Evolutionary conservation across 805 yeast genomes (phyloP).

Genomic region (Candida piceae): DNA sequence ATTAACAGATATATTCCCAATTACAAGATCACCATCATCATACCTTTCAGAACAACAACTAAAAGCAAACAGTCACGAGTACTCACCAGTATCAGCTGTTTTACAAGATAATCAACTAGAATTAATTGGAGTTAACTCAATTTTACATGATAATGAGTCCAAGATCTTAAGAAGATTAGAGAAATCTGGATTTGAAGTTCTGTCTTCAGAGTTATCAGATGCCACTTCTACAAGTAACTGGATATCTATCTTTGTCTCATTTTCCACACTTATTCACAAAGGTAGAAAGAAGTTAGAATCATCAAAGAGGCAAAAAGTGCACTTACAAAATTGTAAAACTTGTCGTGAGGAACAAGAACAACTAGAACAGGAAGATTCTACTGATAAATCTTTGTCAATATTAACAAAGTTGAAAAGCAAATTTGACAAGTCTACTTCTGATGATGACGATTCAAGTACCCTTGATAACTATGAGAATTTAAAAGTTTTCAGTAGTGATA

Average conservation of each 20-base stretch:
- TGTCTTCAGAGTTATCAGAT: slow-evolving; percentile 13
- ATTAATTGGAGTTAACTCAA: slow-evolving; percentile 20
- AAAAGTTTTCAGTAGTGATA: slow-evolving; percentile 16
- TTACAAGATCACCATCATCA: slow-evolving; percentile 13
- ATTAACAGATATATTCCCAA: slow-evolving; percentile 22
- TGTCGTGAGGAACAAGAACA: slow-evolving; percentile 31
- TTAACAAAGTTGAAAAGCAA: slow-evolving; percentile 3
- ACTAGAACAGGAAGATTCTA: slow-evolving; percentile 11
- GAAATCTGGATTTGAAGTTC: slow-evolving; percentile 34
- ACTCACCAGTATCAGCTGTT: slow-evolving; percentile 16
- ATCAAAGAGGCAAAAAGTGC: slow-evolving; percentile 26
- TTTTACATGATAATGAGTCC: slow-evolving; percentile 20
- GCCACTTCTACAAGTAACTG: slow-evolving; percentile 4
- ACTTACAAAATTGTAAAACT: slow-evolving; percentile 36
- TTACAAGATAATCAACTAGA: slow-evolving; percentile 26
- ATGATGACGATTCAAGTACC: slow-evolving; percentile 22
- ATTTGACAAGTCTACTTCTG: slow-evolving; percentile 10
- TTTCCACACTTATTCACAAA: slow-evolving; percentile 12
- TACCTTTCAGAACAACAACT: slow-evolving; percentile 1
- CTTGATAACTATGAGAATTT: background rate
- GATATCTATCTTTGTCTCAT: slow-evolving; percentile 14
- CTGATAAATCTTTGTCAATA: background rate
- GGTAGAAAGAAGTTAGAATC: slow-evolving; percentile 16
- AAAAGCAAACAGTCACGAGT: slow-evolving; percentile 1
- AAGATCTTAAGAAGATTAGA: slow-evolving; percentile 25